Evolutionary conservation across 768 basidiomycete species (phyloP).

Genomic region (Dacryopinax primogenitus): DNA sequence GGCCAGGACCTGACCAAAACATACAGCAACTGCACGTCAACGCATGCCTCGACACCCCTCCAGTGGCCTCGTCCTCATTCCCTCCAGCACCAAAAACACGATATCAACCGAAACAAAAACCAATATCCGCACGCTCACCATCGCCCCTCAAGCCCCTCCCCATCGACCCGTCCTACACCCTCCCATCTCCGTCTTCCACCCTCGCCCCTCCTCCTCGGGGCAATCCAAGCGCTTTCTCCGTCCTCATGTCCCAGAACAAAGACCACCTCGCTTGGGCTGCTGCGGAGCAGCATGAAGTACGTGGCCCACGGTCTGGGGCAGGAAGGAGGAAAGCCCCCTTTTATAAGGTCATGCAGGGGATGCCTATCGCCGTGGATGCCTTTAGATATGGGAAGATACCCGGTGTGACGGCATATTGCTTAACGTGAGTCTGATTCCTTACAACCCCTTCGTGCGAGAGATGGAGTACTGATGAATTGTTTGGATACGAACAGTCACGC

Average conservation of each 20-base stretch:
- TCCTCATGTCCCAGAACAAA: slow-evolving; percentile 79
- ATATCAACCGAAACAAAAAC: slow-evolving; percentile 21
- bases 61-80: slow-evolving; percentile 10
- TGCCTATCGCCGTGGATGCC: slow-evolving; percentile 97
- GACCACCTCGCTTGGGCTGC: slow-evolving; percentile 80
- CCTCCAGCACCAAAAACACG: slow-evolving; percentile 5
- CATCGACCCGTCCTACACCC: background rate
- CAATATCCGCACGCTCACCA: slow-evolving; percentile 14
- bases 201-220: slow-evolving; percentile 11
- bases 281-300: slow-evolving; percentile 41
- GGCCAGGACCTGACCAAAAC: slow-evolving; percentile 25
- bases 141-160: slow-evolving; percentile 8
- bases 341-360: slow-evolving; percentile 78
- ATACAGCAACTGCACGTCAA: slow-evolving; percentile 45
- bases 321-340: slow-evolving; percentile 72
- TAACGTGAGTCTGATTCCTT: slow-evolving; percentile 48
- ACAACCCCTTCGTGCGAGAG: slow-evolving; percentile 1
- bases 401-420: slow-evolving; percentile 75
- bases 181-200: background rate
- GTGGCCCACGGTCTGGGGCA: slow-evolving; percentile 30
- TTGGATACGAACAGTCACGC: slow-evolving; percentile 54
- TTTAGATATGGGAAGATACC: slow-evolving; percentile 91
- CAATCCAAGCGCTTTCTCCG: slow-evolving; percentile 47
- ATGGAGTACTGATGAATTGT: slow-evolving; percentile 12
- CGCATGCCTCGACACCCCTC: slow-evolving; percentile 37